Evolutionary conservation across 495 filamentous ascomycete species (phyloP).

Genomic region (Aspergillus cristatus): DNA sequence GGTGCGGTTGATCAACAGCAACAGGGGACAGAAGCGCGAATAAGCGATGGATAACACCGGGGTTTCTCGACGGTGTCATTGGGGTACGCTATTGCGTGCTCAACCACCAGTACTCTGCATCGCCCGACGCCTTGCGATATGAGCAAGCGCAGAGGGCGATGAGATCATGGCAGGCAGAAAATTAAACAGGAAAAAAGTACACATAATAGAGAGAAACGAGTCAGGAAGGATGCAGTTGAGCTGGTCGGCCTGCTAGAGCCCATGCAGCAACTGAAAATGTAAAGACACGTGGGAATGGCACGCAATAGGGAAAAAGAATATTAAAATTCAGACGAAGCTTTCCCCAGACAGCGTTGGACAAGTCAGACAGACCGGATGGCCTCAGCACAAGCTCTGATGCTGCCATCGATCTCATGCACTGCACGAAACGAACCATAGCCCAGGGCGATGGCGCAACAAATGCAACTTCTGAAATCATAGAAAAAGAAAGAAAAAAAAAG

Average conservation of each 20-base stretch:
- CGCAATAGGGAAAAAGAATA: neutral
- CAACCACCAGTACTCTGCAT: slow-evolving; percentile 1
- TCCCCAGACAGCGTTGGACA: slow-evolving; percentile 1
- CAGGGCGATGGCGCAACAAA: slow-evolving; percentile 29
- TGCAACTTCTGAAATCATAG: slow-evolving; percentile 28
- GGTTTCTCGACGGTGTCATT: slow-evolving; percentile 26
- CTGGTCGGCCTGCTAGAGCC: too few relatives aligned
- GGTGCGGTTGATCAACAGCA: slow-evolving; percentile 7
- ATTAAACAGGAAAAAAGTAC: slow-evolving; percentile 1
- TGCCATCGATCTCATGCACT: too few relatives aligned
- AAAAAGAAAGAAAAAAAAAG: slow-evolving; percentile 1
- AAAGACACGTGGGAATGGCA: neutral
- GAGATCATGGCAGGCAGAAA: slow-evolving; percentile 4
- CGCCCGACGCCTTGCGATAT: too few relatives aligned
- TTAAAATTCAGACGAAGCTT: neutral
- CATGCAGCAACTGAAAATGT: neutral
- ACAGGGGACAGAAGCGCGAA: slow-evolving; percentile 10
- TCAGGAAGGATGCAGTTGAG: too few relatives aligned
- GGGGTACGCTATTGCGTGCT: slow-evolving; percentile 38
- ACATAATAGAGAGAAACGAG: neutral
- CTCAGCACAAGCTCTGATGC: too few relatives aligned
- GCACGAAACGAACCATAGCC: slow-evolving; percentile 20
- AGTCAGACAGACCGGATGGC: too few relatives aligned
- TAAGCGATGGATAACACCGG: slow-evolving; percentile 13
- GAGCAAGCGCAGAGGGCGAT: neutral